Conservation (phyloP, 371 early-diverging fungal genomes). For the Coemansia sp. region DNA sequence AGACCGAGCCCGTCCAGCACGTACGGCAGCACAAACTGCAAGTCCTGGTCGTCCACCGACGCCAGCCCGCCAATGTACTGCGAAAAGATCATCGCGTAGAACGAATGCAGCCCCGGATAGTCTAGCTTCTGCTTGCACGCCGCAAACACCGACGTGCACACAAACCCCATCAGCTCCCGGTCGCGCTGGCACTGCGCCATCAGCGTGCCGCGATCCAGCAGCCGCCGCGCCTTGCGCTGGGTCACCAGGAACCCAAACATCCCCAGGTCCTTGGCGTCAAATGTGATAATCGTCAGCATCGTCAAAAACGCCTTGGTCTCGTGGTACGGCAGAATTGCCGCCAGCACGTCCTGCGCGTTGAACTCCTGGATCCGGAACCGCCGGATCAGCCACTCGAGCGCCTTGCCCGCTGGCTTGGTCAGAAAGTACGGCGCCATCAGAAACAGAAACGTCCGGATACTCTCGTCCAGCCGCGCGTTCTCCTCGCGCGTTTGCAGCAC, state of each 20-base stretch:
- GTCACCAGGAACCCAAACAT: constrained; percentile 44
- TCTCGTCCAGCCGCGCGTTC: constrained; percentile 75
- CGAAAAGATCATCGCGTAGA: constrained; percentile 44
- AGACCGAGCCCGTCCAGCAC: constrained; percentile 41
- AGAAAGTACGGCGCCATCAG: constrained; percentile 82
- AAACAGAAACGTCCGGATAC: constrained; percentile 70
- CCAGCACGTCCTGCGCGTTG: constrained; percentile 77
- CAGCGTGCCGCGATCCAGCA: constrained; percentile 49
- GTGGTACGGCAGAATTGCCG: constrained; percentile 86
- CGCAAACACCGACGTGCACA: constrained; percentile 26
- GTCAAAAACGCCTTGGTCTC: constrained; percentile 84
- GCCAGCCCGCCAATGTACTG: constrained; percentile 49
- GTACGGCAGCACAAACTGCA: constrained; percentile 48
- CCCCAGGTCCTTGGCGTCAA: constrained; percentile 35
- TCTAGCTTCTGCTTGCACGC: constrained; percentile 17
- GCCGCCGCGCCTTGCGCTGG: constrained; percentile 48
- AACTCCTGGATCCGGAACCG: constrained; percentile 86
- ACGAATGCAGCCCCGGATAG: constrained; percentile 47
- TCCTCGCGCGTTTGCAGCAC: constrained; percentile 76
- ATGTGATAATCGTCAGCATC: constrained; percentile 68
- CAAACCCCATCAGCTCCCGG: constrained; percentile 41
- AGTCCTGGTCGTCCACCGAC: constrained; percentile 19
- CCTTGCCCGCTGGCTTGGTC: constrained; percentile 78
- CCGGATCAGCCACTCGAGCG: constrained; percentile 90
- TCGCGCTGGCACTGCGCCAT: constrained; percentile 48